A percentile compares a stretch with the other conserved stretches of the same genome.
These are phyloP conservation scores for Corylus heterophylla DNA, from an alignment of 306 rosid species.

Conservation along the genomic window DNA sequence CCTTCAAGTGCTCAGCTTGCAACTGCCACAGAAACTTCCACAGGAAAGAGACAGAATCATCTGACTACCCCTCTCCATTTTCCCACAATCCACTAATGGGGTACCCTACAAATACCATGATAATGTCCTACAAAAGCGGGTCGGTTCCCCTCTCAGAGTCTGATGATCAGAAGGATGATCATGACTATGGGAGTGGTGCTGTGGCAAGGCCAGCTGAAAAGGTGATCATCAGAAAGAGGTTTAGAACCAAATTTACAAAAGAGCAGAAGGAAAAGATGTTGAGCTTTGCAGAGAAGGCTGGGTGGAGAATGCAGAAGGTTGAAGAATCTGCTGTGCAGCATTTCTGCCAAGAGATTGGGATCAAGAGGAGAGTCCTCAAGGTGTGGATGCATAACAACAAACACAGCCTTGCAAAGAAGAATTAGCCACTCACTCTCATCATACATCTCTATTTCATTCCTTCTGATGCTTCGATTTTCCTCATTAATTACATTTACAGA, in stretches of 20 bases:
- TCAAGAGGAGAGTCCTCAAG: slow-evolving; percentile 57
- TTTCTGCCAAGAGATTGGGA: slow-evolving; percentile 58
- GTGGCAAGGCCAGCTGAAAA: slow-evolving; percentile 26
- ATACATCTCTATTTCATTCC: background rate
- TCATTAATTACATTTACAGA: no score
- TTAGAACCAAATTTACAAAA: slow-evolving; percentile 58
- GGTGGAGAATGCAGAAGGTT: slow-evolving; percentile 55
- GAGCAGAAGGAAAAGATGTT: slow-evolving; percentile 67
- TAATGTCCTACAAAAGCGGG: slow-evolving; percentile 41
- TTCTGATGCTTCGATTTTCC: background rate
- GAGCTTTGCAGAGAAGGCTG: slow-evolving; percentile 52
- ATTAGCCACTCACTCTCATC: background rate
- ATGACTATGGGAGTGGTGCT: slow-evolving; percentile 18
- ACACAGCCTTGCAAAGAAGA: slow-evolving; percentile 41
- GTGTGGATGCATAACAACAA: slow-evolving; percentile 78
- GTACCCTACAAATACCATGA: background rate
- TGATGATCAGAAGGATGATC: slow-evolving; percentile 27
- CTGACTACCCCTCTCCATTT: slow-evolving; percentile 8
- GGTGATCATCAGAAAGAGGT: slow-evolving; percentile 41
- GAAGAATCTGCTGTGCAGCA: slow-evolving; percentile 49
- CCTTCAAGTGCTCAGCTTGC: slow-evolving; percentile 53
- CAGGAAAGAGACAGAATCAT: slow-evolving; percentile 41
- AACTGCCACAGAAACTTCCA: slow-evolving; percentile 63
- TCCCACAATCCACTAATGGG: slow-evolving; percentile 11
- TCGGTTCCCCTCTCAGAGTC: slow-evolving; percentile 37